Base-by-base conservation (phyloP, 148 eudicot species). In the Rhododendron kiyosumense region DNA sequence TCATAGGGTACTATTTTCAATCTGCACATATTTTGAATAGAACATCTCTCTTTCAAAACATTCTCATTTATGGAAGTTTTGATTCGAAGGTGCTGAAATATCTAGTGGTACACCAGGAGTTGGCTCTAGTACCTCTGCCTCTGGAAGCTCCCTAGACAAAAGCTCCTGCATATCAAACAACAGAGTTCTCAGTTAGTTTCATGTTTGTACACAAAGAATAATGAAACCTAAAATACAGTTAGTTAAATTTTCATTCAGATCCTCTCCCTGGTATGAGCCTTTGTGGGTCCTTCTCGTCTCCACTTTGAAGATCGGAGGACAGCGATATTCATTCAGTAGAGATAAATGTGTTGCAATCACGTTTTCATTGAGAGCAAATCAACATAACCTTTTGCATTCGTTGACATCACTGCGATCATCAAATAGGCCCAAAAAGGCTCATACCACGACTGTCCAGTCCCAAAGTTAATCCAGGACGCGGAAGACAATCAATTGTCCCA, bases 91-190 rank as follows among this genome's bases (percentile, higher is more conserved):
- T 61, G 85, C 82, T 75, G 94, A 86, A 84, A 96, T 90, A 85
- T 90, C 87, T 78, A 96, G 80, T 13, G 97, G 91, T 81, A 89
- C 90, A 6, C 99, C 99, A 13, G 98, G 95, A 46, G 86, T 92
- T 17, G 99, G 98, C 89, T 92, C 97, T 57, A 93, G 87, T n/a
- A 95, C 92, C 84, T 88, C 84, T n/a, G 94, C 95, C 82, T 90
- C 90, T 9, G 95, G 95, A 45, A 93, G 57, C 85, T 94, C 95
- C 83, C 88, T 93, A 14, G 86, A 89, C 87, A 96, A 89, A 83
- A 95, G 90, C 85, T 92, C 94, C 99, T 96, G 98, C 91, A 91
- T n/a, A 63, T 5, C 8, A 0, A 61, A 86, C 4, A 13, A 54
- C 3, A 14, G 15, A 69, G 41, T 11, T 61, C 22, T 54, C 84